Conservation (phyloP, 192 early-diverging fungal genomes). For the Coemansia sp. region DNA sequence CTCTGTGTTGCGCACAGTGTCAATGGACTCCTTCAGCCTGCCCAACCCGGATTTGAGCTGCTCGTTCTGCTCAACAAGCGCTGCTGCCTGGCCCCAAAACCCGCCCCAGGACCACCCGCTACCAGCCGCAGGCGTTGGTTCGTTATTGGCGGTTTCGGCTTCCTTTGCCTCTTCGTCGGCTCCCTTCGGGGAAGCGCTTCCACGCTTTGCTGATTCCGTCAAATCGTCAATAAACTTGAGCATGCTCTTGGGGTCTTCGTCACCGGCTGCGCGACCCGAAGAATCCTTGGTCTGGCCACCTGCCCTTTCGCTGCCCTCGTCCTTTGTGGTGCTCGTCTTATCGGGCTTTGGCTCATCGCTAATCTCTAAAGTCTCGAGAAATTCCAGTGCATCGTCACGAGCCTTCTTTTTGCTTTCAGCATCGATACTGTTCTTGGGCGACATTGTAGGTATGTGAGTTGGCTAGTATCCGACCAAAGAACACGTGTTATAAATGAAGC, state of each 20-base stretch:
- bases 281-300: background rate
- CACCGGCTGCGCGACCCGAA: background rate
- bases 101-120: constrained; percentile 54
- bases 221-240: constrained; percentile 55
- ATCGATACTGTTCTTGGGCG: constrained; percentile 24
- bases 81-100: constrained; percentile 50
- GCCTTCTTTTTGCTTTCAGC: constrained; percentile 47
- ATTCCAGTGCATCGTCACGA: constrained; percentile 55
- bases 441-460: constrained; percentile 15
- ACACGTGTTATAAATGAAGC: background rate
- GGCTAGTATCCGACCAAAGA: background rate
- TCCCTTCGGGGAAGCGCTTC: constrained; percentile 14
- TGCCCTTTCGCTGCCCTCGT: constrained; percentile 7
- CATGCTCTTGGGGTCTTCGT: constrained; percentile 41
- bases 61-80: constrained; percentile 50
- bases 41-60: constrained; percentile 49
- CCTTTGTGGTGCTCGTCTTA: constrained; percentile 6
- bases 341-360: constrained; percentile 25
- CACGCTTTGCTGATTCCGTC: constrained; percentile 54
- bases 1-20: constrained; percentile 48
- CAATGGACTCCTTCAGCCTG: constrained; percentile 46
- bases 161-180: constrained; percentile 1
- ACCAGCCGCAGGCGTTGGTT: background rate
- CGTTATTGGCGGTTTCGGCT: background rate
- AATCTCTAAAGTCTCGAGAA: constrained; percentile 51